phyloP scores from a whole-genome alignment of 805 yeast species.

The Cyberlindnera petersonii region DNA sequence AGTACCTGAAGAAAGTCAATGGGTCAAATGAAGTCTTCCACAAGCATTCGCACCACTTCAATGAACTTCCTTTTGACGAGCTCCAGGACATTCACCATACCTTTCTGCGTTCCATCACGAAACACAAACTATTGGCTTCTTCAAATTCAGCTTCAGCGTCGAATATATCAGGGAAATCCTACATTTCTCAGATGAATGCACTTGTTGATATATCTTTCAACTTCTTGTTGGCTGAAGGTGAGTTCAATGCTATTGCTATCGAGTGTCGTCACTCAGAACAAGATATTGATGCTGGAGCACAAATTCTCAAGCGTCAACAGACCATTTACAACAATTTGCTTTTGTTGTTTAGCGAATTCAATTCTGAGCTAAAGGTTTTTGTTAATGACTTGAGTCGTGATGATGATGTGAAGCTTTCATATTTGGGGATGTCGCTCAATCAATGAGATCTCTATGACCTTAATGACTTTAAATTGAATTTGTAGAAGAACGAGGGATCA shows the following conservation, averaged over 20 bases:
- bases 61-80: conserved; percentile 47
- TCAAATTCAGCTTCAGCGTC: conserved; percentile 30
- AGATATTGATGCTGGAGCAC: not conserved
- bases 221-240: conserved; percentile 36
- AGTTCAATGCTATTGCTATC: conserved; percentile 33
- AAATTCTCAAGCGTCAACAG: conserved; percentile 9
- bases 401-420: conserved; percentile 43
- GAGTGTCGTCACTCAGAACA: conserved; percentile 24
- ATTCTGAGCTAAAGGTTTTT: conserved; percentile 38
- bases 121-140: conserved; percentile 34
- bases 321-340: conserved; percentile 39
- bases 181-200: conserved; percentile 39
- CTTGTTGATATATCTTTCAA: conserved; percentile 36
- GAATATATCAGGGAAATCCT: conserved; percentile 35
- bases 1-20: conserved; percentile 21
- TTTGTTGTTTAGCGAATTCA: conserved; percentile 41
- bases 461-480: not conserved
- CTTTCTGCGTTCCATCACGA: conserved; percentile 35
- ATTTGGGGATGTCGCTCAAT: conserved; percentile 37
- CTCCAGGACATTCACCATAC: conserved; percentile 33
- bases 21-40: conserved; percentile 7
- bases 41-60: conserved; percentile 14
- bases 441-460: conserved; percentile 14
- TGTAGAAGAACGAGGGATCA: no score
- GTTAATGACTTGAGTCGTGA: conserved; percentile 53